Evolutionary conservation across 2,329 filamentous ascomycete genomes (phyloP).

Genomic region (Aspergillus sp.): DNA sequence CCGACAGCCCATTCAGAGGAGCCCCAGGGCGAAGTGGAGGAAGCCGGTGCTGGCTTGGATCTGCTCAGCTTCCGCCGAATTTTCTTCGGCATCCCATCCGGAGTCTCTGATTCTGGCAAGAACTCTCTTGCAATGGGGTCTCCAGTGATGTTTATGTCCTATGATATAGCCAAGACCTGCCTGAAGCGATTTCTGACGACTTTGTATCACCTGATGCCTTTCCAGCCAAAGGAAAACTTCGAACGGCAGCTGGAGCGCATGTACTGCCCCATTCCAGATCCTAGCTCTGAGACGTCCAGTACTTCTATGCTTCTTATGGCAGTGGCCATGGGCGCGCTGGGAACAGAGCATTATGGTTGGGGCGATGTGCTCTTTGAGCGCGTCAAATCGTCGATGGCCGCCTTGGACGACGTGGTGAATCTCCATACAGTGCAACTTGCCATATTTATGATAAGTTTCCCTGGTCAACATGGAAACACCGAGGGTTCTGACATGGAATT

Average conservation of each 20-base stretch:
- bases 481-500: conserved; percentile 7
- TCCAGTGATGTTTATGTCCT: conserved; percentile 34
- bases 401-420: conserved; percentile 43
- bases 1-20: conserved; percentile 10
- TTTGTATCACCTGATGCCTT: conserved; percentile 36
- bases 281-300: conserved; percentile 29
- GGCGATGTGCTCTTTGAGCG: conserved; percentile 40
- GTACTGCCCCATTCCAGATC: conserved; percentile 26
- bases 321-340: conserved; percentile 34
- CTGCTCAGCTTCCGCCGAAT: conserved; percentile 34
- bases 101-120: conserved; percentile 25
- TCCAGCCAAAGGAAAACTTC: conserved; percentile 30
- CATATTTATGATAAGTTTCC: conserved; percentile 43
- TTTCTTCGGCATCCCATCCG: conserved; percentile 36
- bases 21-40: conserved; percentile 29
- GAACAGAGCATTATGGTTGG: conserved; percentile 35
- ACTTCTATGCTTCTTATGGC: conserved; percentile 36
- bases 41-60: conserved; percentile 34
- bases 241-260: conserved; percentile 31
- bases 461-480: neutral
- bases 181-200: conserved; percentile 39
- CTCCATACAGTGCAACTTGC: conserved; percentile 41
- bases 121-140: conserved; percentile 16
- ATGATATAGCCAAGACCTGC: conserved; percentile 33
- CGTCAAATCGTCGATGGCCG: conserved; percentile 34